These are phyloP conservation scores for Bipolaris sorokiniana DNA, from an alignment of 2,329 filamentous ascomycete genomes.

Conservation along the genomic window DNA sequence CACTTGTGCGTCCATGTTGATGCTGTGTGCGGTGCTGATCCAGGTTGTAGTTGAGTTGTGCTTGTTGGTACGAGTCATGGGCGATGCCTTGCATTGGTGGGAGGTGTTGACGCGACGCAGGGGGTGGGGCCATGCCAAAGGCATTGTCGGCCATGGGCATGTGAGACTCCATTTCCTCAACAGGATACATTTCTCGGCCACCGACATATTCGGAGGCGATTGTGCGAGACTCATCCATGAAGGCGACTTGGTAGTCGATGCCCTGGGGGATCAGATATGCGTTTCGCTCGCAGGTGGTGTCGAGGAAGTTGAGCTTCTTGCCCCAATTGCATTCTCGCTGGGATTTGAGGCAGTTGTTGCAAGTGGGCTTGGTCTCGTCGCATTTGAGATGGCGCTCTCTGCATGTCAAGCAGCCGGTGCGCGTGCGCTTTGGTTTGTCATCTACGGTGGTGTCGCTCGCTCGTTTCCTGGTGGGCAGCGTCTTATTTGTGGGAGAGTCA, in stretches of 20 bases:
- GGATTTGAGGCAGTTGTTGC: constrained; percentile 86
- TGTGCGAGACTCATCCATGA: constrained; percentile 85
- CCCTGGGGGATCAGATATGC: constrained; percentile 54
- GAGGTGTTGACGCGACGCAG: constrained; percentile 55
- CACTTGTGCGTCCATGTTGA: constrained; percentile 32
- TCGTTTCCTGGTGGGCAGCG: constrained; percentile 26
- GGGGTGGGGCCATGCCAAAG: constrained; percentile 38
- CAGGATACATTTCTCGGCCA: constrained; percentile 74
- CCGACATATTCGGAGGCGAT: constrained; percentile 91
- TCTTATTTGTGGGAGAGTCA: constrained; percentile 28
- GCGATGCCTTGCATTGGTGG: constrained; percentile 59
- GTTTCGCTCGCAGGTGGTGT: constrained; percentile 74
- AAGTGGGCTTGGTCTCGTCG: constrained; percentile 72
- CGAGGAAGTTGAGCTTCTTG: constrained; percentile 88
- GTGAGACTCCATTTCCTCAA: constrained; percentile 47
- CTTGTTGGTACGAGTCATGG: constrained; percentile 54
- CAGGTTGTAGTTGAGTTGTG: constrained; percentile 51
- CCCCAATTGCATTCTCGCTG: constrained; percentile 85
- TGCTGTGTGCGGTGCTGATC: constrained; percentile 40
- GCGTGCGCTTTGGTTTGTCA: constrained; percentile 79
- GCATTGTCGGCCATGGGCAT: constrained; percentile 30
- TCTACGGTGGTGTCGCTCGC: constrained; percentile 35
- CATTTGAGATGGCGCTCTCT: constrained; percentile 90
- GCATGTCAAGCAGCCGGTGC: constrained; percentile 90
- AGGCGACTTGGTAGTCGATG: constrained; percentile 73